Percentiles rank a stretch among this genome's conserved stretches.
Conservation (phyloP, 139 green algal genomes). For the Micractinium sp. region DNA sequence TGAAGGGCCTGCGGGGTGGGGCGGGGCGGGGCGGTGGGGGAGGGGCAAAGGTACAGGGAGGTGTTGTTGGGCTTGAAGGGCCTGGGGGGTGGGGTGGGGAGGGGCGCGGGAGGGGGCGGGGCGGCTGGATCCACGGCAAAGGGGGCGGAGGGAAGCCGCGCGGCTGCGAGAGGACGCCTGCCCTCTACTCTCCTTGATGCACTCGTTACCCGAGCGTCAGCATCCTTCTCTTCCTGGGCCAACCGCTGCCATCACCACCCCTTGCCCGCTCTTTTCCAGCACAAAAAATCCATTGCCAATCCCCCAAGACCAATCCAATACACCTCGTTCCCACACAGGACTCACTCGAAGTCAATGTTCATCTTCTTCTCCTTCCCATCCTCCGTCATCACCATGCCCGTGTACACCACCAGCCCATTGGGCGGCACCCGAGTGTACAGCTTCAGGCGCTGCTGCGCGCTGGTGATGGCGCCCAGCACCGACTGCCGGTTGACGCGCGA, state of each 20-base stretch:
- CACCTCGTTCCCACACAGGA: no score
- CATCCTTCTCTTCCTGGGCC: no score
- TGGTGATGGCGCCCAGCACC: constrained; percentile 98
- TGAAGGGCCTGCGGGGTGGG: constrained; percentile 83
- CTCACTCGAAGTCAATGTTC: constrained; percentile 98
- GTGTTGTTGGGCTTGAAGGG: constrained; percentile 99
- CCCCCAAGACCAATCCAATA: no score
- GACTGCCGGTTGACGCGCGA: constrained; percentile 97
- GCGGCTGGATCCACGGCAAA: constrained; percentile 33
- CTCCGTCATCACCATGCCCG: constrained; percentile 97
- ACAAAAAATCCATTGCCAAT: no score
- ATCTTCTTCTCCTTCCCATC: constrained; percentile 99
- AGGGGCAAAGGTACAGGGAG: constrained; percentile 94
- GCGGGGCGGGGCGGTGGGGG: not conserved
- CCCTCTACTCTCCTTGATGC: no score
- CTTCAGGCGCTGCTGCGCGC: constrained; percentile 95
- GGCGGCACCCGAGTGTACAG: constrained; percentile 93
- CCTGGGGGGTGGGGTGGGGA: not conserved
- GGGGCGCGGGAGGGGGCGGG: no score
- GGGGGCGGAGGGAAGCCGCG: not conserved
- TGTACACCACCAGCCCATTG: constrained; percentile 99
- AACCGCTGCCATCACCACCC: no score
- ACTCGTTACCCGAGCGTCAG: no score
- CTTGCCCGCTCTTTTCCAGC: no score
- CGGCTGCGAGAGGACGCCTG: no score